Base-by-base conservation (phyloP, 1,284 basidiomycete genomes). In the Peniophora sp. region DNA sequence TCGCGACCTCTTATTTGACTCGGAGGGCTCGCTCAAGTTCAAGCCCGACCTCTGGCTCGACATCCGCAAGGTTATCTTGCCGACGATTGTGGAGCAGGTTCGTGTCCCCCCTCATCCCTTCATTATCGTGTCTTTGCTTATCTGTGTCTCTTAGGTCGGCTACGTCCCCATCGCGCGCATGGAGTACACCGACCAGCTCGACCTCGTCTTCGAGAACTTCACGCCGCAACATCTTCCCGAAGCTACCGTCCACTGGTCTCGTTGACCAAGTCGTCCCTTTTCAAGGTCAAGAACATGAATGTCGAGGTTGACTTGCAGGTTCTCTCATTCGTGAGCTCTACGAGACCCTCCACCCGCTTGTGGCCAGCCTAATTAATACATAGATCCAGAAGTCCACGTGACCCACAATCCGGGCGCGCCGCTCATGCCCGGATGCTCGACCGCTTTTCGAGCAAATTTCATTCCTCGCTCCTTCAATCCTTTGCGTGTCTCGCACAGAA, bases 151-250 rank as follows among this genome's bases (percentile, higher is more conserved):
- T 27, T 34, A 87, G 79, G 74, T 92, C 55, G 92, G 92, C 20
- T 92, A 93, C 66, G 69, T 98, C 51, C 95, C 95, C 22, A 93
- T 97, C 57, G 93, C 91, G 0, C 83, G 91, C 46, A 83, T 92
- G 66, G 93, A 97, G 69, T 95, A 93, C 71, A 85, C 83, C n/a
- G 90, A 88, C 48, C 66, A 77, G n/a, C 67, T 93, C 56, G 92
- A 95, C 59, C 75, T 96, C 48, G 90, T 97, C 53, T 82, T 97
- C 54, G 95, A 98, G 77, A 96, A 97, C 69, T 77, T 97, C 27
- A 86, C 91, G 3, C 24, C 81, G 84, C 53, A 91, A 92, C 65
- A 66, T 92, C 3, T 83, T 92, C 70, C 89, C 87, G 2, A 90
- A 91, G 56, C 73, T 23, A 81, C 76, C 19, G 78, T 83, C 20